Base-by-base conservation (phyloP, 2,329 filamentous ascomycete species). In the Botrytis deweyae region DNA sequence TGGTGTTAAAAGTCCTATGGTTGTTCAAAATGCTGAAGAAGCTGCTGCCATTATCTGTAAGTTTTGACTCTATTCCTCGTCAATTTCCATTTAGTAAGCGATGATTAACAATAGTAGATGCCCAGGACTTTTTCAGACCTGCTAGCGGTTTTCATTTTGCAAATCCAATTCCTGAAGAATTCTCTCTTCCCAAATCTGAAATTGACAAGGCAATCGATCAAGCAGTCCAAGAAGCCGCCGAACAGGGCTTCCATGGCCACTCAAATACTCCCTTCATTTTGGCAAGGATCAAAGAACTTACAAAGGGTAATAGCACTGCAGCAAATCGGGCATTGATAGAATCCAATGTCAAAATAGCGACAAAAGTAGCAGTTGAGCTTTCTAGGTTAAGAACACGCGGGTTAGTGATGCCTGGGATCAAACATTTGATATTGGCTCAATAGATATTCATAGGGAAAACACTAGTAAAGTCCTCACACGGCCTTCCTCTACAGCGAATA, bases 1-100 rank as follows among this genome's bases (percentile, higher is more conserved):
- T 82, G 93, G 94, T 20, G 84, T 92, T 70, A 90, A 86, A 82
- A 97, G 94, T 80, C 95, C 95, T 0, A 88, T 89, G 36, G 88
- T 93, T 1, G 88, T 98, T 61, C 84, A 90, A 71, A 88, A 91
- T 77, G 93, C 97, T 81, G 86, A 86, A 72, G 93, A 98, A 80
- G 96, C 96, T 49, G 96, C 96, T 0, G 90, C 92, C n/a, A 93
- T 98, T 73, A 92, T 97, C 73, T 86, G 89, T 91, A 82, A 82
- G 88, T 84, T 10, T 58, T 58, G 14, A 58, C 44, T 29, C 6
- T 63, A 36, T 16, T 16, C 18, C 25, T 58, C 3, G 20, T n/a
- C 36, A 42, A 62, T 29, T 33, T 18, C 16, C 1, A 33, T 40
- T 25, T 40, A 14, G 36, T 71, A 49, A 10, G 25, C 25, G 22